Base-by-base conservation (phyloP, 768 basidiomycete genomes). In the Trametes cubensis region DNA sequence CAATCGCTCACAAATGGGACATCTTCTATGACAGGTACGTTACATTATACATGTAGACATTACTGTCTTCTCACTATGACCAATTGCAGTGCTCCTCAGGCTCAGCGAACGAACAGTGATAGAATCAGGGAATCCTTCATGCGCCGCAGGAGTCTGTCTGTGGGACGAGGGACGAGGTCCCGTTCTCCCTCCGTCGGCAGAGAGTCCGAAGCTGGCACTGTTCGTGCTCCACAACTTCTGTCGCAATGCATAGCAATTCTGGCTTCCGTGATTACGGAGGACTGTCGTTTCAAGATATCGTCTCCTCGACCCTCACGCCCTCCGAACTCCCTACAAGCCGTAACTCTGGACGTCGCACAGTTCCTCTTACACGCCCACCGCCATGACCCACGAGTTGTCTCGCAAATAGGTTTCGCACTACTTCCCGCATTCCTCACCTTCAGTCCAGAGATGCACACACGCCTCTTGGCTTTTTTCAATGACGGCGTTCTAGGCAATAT, bases 361-460 rank as follows among this genome's bases (percentile, higher is more conserved):
- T 82, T 85, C 64, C 80, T 95, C 25, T 73, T 86, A 23, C 78
- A 85, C 60, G 74, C 77, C 28, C 83, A 88, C 65, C 76, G 78
- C 6, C 77, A 80, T 59, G 80, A 83, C 52, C 78, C 84, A 3
- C 74, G 78, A 42, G 75, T 85, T 21, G 73, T 85, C 47, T 83
- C 85, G 6, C 80, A 82, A 46, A 82, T 93, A 55, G 86, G 83
- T 0, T 82, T 86, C 56, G 85, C 87, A 17, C 74, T 92, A 56
- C 81, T 93, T n/a, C 89, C 88, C 6, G 88, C 89, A 0, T 88
- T 94, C 65, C 77, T 80, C 34, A 85, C 88, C 25, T 93, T 93
- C 74, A 79, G 73, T 5, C 70, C 73, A 18, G 83, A 81, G 62
- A 89, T 92, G 85, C 78, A 85, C 61, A 74, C 79, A 17, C 80